Conservation (phyloP, 2,329 filamentous ascomycete species). For the Xylariaceae sp. region DNA sequence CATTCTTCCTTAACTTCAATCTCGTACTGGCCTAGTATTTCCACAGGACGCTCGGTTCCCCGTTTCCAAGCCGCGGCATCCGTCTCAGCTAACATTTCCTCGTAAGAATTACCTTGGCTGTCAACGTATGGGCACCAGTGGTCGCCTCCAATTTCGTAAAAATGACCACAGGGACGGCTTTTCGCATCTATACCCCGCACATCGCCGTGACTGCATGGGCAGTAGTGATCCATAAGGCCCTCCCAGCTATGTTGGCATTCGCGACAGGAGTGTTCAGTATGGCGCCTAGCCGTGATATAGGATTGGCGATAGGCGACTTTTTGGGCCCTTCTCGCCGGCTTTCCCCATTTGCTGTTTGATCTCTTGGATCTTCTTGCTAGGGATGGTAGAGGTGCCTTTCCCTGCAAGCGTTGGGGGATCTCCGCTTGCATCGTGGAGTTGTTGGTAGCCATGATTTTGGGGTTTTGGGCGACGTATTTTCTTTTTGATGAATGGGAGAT, state of each 20-base stretch:
- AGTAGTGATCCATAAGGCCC: constrained; percentile 9
- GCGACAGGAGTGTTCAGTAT: constrained; percentile 8
- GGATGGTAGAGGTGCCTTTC: not conserved
- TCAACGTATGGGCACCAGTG: constrained; percentile 15
- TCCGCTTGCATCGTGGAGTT: not conserved
- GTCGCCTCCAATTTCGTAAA: not conserved
- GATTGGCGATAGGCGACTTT: not conserved
- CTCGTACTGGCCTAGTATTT: not conserved
- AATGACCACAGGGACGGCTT: constrained; percentile 1
- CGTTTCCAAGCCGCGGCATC: constrained; percentile 2
- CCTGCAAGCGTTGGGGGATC: not conserved
- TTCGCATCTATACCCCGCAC: not conserved
- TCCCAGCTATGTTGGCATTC: constrained; percentile 10
- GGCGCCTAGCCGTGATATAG: not conserved
- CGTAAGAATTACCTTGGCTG: not conserved
- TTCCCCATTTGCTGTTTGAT: not conserved
- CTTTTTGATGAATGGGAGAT: not conserved
- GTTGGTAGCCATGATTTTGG: not conserved
- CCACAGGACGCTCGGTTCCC: not conserved
- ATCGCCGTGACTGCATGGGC: constrained; percentile 8
- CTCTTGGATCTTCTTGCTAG: not conserved
- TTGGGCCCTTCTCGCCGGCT: not conserved
- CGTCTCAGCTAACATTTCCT: constrained; percentile 3
- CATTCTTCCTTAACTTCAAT: not conserved
- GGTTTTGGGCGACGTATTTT: not conserved